A percentile compares a stretch with the other conserved stretches of the same genome.
Conservation (phyloP, 1,284 basidiomycete species). For the Mycena citricolor region DNA sequence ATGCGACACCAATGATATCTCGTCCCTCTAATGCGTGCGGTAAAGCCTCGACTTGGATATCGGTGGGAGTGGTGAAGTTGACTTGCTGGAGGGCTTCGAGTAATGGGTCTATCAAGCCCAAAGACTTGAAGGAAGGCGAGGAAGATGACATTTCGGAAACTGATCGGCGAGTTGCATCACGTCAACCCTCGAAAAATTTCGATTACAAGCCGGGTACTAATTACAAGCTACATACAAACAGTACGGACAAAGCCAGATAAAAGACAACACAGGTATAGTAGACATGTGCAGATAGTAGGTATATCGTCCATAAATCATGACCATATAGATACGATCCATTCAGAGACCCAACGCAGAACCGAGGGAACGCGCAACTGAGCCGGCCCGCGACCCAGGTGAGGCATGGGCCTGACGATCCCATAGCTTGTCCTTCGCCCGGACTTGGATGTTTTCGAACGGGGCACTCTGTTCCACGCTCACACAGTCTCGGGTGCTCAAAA, state of each 20-base stretch:
- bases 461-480: slow-evolving; percentile 74
- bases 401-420: slow-evolving; percentile 61
- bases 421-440: slow-evolving; percentile 80
- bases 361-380: slow-evolving; percentile 33
- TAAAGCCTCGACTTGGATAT: slow-evolving; percentile 89
- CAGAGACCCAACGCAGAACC: slow-evolving; percentile 33
- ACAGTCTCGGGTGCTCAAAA: slow-evolving; percentile 90
- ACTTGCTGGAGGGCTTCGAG: slow-evolving; percentile 85
- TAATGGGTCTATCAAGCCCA: slow-evolving; percentile 89
- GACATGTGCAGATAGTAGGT: slow-evolving; percentile 8
- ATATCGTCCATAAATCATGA: slow-evolving; percentile 15
- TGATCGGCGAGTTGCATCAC: background rate
- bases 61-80: slow-evolving; percentile 86
- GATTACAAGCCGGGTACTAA: background rate
- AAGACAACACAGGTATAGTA: slow-evolving; percentile 10
- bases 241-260: slow-evolving; percentile 11
- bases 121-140: slow-evolving; percentile 58
- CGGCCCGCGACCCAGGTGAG: slow-evolving; percentile 25
- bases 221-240: slow-evolving; percentile 14
- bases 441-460: slow-evolving; percentile 85
- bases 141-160: slow-evolving; percentile 22
- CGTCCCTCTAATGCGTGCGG: slow-evolving; percentile 88
- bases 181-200: background rate
- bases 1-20: slow-evolving; percentile 97
- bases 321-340: slow-evolving; percentile 12